Base-by-base conservation (phyloP, 1,139 yeast species). In the Chernovozyma sophiae-reginae region DNA sequence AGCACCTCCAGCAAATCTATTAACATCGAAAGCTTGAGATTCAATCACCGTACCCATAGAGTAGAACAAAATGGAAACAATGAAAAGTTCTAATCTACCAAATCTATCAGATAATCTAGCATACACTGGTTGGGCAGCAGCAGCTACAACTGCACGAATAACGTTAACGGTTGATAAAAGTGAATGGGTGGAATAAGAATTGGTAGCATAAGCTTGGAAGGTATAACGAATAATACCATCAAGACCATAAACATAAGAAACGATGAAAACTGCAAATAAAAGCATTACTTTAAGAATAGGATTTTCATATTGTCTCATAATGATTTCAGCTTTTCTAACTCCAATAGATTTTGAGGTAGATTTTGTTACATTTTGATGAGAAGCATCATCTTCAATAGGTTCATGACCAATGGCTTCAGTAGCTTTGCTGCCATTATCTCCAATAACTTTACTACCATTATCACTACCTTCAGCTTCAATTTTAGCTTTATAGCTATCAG, bases 1-100 rank as follows among this genome's bases (percentile, higher is more conserved):
- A 0, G 86, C 72, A 46, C 92, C 94, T n/a, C 81, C 94, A 37
- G 87, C 83, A 48, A 77, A 83, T 26, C 79, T 64, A 43, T 77
- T 73, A 25, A 84, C 77, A 47, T 79, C 77, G 43, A 68, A 69
- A 4, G 90, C 79, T 49, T 79, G 84, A 2, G 84, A 77, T 60
- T 81, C 81, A 45, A 82, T 72, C 35, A 85, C 71, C 5, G 89
- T 82, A 25, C 94, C 94, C 33, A 85, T 67, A 15, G 71, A 72
- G 50, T 83, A 82, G 45, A 84, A 73, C 5, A 83, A 45, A 20
- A 82, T 63, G 0, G 85, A 68, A 7, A 77, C 58, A 25, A 75
- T 33, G 33, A 79, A 60, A 41, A 82, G 58, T 45, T 77, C 79
- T 31, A 79, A 56, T 51, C 94, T 75, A 26, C 92, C 92, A 53